Evolutionary conservation across 23 red algal species (phyloP), one percentile per base, ranked within the genome.

Genomic region (Gracilariopsis chorda): DNA sequence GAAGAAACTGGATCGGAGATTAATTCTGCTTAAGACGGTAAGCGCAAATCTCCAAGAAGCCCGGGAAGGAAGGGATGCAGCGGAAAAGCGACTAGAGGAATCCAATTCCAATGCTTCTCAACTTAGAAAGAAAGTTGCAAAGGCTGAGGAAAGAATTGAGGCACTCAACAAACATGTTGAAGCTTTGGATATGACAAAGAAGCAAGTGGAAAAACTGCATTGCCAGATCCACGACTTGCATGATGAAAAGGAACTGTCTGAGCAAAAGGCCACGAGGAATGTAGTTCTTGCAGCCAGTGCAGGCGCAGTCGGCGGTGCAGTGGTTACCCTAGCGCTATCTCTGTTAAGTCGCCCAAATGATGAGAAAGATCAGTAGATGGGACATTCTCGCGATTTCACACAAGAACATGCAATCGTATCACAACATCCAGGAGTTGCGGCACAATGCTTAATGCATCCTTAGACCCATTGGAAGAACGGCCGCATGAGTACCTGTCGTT

Each of bases 21-120:
- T 83, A 29, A 3, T 83, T 34, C 47, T 83, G 53, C 78, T 83
- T 9, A 83, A 83, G 28, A 83, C 78, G 11, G 78, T 83, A 1
- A 83, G 78, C 40, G 78, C 78, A 13, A 83, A 83, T 40, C 51
- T 83, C 4, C 78, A 83, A 47, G 78, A 83, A 30, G 78, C 78
- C 0, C 37, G 78, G 34, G 78, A 83, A 23, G 78, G 55, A 63
- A 28, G 59, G 36, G 78, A 83, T 43, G 14, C 17, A 6, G 52
- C 51, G 0, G 78, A 83, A 30, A 83, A 23, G 34, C 59, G 46
- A 42, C 13, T 65, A 9, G 78, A 83, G 28, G 78, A 83, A 33
- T 41, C 23, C 1, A 48, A 61, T 3, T 59, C 32, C 11, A 45
- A 43, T 43, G 14, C 16, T 57, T 25, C 36, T 17, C 53, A 53